phyloP scores from a whole-genome alignment of 148 eudicot genomes.

The Diospyros lotus region DNA sequence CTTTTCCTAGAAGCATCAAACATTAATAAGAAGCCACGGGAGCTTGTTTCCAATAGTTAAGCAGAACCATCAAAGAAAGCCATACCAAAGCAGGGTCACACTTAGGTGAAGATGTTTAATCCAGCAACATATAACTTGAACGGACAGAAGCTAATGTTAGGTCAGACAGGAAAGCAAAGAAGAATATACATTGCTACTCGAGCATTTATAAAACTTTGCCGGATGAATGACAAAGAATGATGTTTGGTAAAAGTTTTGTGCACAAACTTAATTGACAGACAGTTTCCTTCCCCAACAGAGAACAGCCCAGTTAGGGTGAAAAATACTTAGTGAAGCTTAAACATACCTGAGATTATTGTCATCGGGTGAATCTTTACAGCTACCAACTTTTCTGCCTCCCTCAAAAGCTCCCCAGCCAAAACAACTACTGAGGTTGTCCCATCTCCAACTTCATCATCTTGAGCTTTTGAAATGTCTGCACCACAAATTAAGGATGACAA shows the following conservation, averaged over 20 bases:
- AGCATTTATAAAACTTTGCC: background rate
- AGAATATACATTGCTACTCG: background rate
- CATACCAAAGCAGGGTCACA: too few relatives aligned
- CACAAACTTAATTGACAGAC: constrained; percentile 3
- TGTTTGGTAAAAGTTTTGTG: background rate
- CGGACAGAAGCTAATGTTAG: background rate
- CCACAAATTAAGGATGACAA: constrained; percentile 29
- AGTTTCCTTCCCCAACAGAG: constrained; percentile 4
- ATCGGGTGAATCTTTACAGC: constrained; percentile 95
- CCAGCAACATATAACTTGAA: background rate
- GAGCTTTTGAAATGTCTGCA: constrained; percentile 87
- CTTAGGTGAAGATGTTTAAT: background rate
- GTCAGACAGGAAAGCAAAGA: too few relatives aligned
- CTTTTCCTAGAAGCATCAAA: too few relatives aligned
- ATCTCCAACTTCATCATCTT: constrained; percentile 99
- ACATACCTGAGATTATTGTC: constrained; percentile 86
- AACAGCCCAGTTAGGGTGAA: background rate
- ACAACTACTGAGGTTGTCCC: constrained; percentile 99
- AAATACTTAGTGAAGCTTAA: background rate
- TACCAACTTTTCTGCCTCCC: constrained; percentile 95
- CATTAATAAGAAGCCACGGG: too few relatives aligned
- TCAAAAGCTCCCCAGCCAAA: constrained; percentile 92
- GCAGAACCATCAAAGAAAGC: background rate
- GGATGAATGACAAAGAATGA: background rate
- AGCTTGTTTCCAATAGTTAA: too few relatives aligned